Base-by-base conservation (phyloP, 768 basidiomycete genomes). In the Tephrocybe sp. region DNA sequence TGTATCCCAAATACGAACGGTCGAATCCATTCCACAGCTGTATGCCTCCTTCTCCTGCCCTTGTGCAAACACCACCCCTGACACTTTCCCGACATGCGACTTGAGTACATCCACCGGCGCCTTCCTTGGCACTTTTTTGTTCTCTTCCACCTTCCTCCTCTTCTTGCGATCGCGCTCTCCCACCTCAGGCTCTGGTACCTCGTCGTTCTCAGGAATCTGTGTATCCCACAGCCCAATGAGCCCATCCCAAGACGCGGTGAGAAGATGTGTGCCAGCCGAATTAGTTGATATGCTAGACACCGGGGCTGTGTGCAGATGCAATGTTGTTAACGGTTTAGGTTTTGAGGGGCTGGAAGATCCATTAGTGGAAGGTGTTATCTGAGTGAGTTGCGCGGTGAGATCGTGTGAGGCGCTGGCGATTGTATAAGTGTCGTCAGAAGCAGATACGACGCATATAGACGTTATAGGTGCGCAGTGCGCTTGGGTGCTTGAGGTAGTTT, bases 21-120 rank as follows among this genome's bases (percentile, higher is more conserved):
- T 92, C 24, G 94, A 96, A 68, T 97, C 95, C 63, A 92, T 91
- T 0, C 91, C 90, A 62, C 86, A 87, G 58, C 89, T 92, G 55
- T 84, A 83, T 24, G 85, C 93, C 43, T 53, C 53, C 43, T 54
- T 30, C 43, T 51, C 54, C 41, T 55, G 54, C 45, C 62, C 46
- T 34, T 56, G 63, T 45, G 69, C 74, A 69, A 90, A 95, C 0
- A 81, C 62, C 3, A 81, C 86, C 30, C 80, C 84, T 4, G 92
- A 93, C 1, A 98, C 87, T 11, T 91, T 76, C 17, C 78, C 88
- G 0, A 85, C 85, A 66, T 98, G 97, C 0, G 88, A 91, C 57
- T 88, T 86, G 49, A 99, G 75, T 2, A 93, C 88, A 4, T 71
- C 68, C 4, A 78, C 58, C 0, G 96, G 94, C 0, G 81, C 86